phyloP scores from a whole-genome alignment of 768 basidiomycete genomes.

The Lactifluus piperatus region DNA sequence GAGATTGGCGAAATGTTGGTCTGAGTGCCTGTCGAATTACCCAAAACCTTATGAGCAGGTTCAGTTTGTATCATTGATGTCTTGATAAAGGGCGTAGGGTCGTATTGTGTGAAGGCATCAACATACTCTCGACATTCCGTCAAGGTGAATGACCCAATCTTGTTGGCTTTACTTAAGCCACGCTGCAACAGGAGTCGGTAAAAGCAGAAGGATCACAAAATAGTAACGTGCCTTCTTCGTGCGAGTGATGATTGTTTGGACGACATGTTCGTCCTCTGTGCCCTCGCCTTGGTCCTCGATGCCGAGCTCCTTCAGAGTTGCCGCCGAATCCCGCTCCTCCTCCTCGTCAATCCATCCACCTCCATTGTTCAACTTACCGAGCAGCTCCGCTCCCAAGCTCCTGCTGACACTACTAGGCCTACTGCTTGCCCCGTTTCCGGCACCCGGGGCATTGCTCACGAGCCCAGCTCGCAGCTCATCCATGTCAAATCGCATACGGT shows the following conservation, averaged over 20 bases:
- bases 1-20: slow-evolving; percentile 26
- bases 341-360: slow-evolving; percentile 31
- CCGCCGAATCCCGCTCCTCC: slow-evolving; percentile 29
- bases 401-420: slow-evolving; percentile 53
- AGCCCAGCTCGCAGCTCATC: slow-evolving; percentile 71
- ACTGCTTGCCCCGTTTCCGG: slow-evolving; percentile 40
- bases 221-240: slow-evolving; percentile 52
- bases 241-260: slow-evolving; percentile 84
- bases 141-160: slow-evolving; percentile 34
- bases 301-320: slow-evolving; percentile 28
- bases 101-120: slow-evolving; percentile 66
- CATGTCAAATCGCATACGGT: slow-evolving; percentile 88
- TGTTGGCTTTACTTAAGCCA: slow-evolving; percentile 51
- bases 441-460: slow-evolving; percentile 28
- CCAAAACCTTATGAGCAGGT: slow-evolving; percentile 41
- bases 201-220: not conserved
- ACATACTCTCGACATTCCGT: slow-evolving; percentile 69
- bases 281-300: slow-evolving; percentile 40
- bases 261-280: slow-evolving; percentile 64
- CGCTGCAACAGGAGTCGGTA: slow-evolving; percentile 2
- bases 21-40: slow-evolving; percentile 44
- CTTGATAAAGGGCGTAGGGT: slow-evolving; percentile 43
- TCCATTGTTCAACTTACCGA: slow-evolving; percentile 49
- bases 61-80: slow-evolving; percentile 52
- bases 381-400: slow-evolving; percentile 65